phyloP scores from a whole-genome alignment of 495 filamentous ascomycete genomes.

The Sabuloglossum arenarium region DNA sequence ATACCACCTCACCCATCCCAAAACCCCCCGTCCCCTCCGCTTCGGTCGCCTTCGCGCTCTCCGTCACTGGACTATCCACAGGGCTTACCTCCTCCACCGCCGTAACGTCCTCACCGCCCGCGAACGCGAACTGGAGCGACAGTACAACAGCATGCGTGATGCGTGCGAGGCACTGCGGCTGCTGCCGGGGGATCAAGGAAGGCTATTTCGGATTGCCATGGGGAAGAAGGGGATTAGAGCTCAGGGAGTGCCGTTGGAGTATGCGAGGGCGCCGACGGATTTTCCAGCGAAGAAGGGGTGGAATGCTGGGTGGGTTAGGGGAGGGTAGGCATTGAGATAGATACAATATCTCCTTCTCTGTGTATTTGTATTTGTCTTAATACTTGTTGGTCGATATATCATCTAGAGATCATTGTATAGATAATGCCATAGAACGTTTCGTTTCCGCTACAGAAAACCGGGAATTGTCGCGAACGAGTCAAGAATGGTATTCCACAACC shows the following conservation, averaged over 20 bases:
- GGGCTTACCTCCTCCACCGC: slow-evolving; percentile 65
- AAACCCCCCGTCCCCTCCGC: slow-evolving; percentile 56
- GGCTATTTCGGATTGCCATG: slow-evolving; percentile 66
- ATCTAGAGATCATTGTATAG: neutral
- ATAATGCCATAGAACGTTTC: neutral
- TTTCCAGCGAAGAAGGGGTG: slow-evolving; percentile 48
- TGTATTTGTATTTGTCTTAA: too few species aligned
- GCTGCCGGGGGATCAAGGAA: slow-evolving; percentile 40
- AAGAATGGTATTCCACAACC: too few species aligned
- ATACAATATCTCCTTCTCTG: too few species aligned
- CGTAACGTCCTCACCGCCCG: slow-evolving; percentile 36
- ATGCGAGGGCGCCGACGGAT: slow-evolving; percentile 65
- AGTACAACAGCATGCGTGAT: slow-evolving; percentile 56
- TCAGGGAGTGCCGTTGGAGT: slow-evolving; percentile 61
- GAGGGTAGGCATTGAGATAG: neutral
- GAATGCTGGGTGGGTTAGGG: slow-evolving; percentile 51
- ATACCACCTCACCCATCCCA: slow-evolving; percentile 42
- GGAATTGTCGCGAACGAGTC: too few species aligned
- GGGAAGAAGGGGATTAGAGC: slow-evolving; percentile 58
- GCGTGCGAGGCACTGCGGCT: slow-evolving; percentile 68
- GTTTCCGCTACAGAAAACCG: neutral
- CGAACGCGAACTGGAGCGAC: slow-evolving; percentile 42
- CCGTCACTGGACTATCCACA: slow-evolving; percentile 98
- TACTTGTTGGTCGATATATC: too few species aligned
- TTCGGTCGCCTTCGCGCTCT: slow-evolving; percentile 74